These are phyloP conservation scores for Colletotrichum tanaceti DNA, from an alignment of 2,329 filamentous ascomycete species.

Conservation along the genomic window DNA sequence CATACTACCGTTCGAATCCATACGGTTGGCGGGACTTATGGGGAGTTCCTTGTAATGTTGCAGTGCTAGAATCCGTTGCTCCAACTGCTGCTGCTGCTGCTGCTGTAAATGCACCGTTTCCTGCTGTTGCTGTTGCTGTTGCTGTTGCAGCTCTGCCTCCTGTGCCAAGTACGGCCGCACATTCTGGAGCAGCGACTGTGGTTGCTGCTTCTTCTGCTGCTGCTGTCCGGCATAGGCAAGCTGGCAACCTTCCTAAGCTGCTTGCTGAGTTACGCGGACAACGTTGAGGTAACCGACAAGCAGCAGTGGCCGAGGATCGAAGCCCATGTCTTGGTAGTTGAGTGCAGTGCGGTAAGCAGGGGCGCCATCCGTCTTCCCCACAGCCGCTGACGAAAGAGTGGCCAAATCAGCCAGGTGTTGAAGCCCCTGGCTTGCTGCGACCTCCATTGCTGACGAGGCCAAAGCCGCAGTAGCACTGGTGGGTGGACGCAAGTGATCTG, in stretches of 20 bases:
- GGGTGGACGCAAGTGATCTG: constrained; percentile 53
- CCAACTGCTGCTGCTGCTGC: constrained; percentile 3
- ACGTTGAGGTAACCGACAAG: constrained; percentile 53
- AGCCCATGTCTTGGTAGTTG: constrained; percentile 56
- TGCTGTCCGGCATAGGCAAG: constrained; percentile 9
- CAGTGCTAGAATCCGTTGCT: neutral
- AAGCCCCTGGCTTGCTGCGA: constrained; percentile 63
- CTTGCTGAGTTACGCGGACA: constrained; percentile 34
- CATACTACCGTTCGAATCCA: neutral
- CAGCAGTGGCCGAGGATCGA: constrained; percentile 54
- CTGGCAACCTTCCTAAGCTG: constrained; percentile 29
- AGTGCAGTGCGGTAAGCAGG: constrained; percentile 41
- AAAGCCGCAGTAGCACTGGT: constrained; percentile 44
- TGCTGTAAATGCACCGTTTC: neutral
- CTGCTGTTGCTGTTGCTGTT: neutral
- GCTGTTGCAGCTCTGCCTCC: neutral
- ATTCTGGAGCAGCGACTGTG: neutral
- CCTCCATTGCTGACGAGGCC: constrained; percentile 53
- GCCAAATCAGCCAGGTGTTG: constrained; percentile 71
- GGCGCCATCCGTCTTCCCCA: constrained; percentile 44
- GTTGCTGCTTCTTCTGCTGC: neutral
- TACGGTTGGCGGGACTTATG: neutral
- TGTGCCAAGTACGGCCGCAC: neutral
- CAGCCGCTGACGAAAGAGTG: constrained; percentile 47
- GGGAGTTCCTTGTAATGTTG: neutral